Conservation (phyloP, 108 stramenopile genomes). For the Discostella stelligeroides region DNA sequence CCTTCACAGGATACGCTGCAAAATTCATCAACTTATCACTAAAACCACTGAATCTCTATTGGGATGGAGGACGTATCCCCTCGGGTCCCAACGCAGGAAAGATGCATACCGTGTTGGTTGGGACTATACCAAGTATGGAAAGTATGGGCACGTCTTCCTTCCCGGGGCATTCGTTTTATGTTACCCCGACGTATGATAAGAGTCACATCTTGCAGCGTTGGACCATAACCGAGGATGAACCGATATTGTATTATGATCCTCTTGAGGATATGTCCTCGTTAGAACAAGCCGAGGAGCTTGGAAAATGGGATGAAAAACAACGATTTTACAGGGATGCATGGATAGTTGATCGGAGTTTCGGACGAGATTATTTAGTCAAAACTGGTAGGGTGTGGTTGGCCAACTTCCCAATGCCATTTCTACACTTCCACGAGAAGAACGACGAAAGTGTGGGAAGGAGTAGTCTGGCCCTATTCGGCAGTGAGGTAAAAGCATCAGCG, state of each 20-base stretch:
- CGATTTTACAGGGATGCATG: conserved; percentile 60
- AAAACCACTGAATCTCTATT: conserved; percentile 67
- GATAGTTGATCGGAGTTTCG: conserved; percentile 61
- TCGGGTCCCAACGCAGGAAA: conserved; percentile 54
- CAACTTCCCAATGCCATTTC: conserved; percentile 71
- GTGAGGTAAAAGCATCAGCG: background rate
- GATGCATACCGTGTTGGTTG: conserved; percentile 56
- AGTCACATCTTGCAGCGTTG: conserved; percentile 61
- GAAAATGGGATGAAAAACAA: conserved; percentile 27
- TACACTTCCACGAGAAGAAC: background rate
- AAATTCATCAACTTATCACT: conserved; percentile 81
- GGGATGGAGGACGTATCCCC: conserved; percentile 68
- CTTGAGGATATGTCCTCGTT: conserved; percentile 53
- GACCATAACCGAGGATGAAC: conserved; percentile 75
- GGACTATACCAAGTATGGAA: conserved; percentile 78
- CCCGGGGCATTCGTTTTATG: conserved; percentile 77
- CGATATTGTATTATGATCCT: conserved; percentile 74
- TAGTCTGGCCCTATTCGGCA: background rate
- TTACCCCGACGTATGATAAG: conserved; percentile 72
- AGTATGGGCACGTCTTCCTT: conserved; percentile 76
- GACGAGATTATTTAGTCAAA: conserved; percentile 67
- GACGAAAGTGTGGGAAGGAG: background rate
- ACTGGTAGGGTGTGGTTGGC: conserved; percentile 69
- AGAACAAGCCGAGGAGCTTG: conserved; percentile 43
- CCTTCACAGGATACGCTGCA: conserved; percentile 83